Base-by-base conservation (phyloP, 768 basidiomycete species). In the Rhodotorula graminis region DNA sequence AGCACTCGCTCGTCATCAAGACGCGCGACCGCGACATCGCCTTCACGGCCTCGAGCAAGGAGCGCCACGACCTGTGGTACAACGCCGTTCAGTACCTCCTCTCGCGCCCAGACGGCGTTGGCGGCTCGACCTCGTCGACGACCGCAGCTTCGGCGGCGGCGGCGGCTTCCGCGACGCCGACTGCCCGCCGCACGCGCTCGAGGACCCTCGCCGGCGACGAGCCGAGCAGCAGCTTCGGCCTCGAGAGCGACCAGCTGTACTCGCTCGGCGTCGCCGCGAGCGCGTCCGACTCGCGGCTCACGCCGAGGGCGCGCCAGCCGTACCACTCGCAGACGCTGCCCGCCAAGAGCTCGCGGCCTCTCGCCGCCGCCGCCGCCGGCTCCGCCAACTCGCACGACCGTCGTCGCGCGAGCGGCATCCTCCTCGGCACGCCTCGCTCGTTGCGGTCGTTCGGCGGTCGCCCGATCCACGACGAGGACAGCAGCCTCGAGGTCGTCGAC, bases 1-100 rank as follows among this genome's bases (percentile, higher is more conserved):
- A 91, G 79, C 91, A 96, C 81, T 95, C 91, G 73, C 90, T 99
- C 37, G 84, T 99, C 56, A 88, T 99, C 68, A 88, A 91, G 33
- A 96, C 94, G 0, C 90, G 92, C 19, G 90, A 93, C 73, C 86
- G 95, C 69, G 96, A 99, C 82, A 96, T 98, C 88, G 95, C 96
- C 84, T 89, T 99, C 78, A 98, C 96, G n/a, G 93, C 93, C 12
- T 89, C 90, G 4, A 94, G 89, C 15, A 91, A 91, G 80, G 96
- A 98, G 76, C 85, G 94, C 65, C 96, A 99, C 79, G 94, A 98
- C 77, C 93, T 97, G 72, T 99, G 96, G 96, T 84, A 92, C 65
- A 90, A 49, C 61, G 95, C 94, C 47, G 84, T 98, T 75, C 89
- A 90, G 80, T 97, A 96, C 78, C 87, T 97, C 46, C 84, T 96